phyloP scores from a whole-genome alignment of 805 yeast species.

The Wickerhamomyces xylosicus region DNA sequence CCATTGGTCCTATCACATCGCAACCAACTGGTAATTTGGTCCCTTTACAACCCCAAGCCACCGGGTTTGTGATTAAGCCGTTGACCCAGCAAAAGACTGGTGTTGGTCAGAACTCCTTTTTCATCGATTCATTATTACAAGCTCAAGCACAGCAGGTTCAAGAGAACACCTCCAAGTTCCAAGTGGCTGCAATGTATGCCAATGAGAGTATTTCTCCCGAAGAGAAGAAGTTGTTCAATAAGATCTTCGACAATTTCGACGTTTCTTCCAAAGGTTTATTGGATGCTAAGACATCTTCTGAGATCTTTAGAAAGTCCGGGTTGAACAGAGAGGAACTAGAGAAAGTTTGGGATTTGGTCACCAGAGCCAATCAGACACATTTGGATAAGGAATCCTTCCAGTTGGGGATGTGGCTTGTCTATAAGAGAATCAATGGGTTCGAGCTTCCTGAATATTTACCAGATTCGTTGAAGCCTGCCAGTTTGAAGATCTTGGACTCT shows the following conservation, averaged over 20 bases:
- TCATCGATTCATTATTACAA: constrained; percentile 47
- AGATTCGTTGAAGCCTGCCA: constrained; percentile 84
- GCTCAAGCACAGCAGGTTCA: constrained; percentile 29
- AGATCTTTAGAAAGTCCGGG: constrained; percentile 85
- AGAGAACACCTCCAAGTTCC: constrained; percentile 1
- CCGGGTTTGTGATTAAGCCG: constrained; percentile 35
- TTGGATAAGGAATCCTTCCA: constrained; percentile 89
- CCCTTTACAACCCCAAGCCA: constrained; percentile 40
- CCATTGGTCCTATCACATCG: constrained; percentile 21
- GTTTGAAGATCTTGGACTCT: constrained; percentile 63
- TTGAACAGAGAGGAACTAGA: constrained; percentile 81
- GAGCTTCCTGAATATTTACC: constrained; percentile 77
- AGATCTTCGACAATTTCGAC: constrained; percentile 87
- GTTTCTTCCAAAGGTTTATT: constrained; percentile 55
- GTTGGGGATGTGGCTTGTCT: constrained; percentile 94
- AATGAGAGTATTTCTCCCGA: constrained; percentile 58
- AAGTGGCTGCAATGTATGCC: constrained; percentile 7
- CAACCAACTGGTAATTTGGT: constrained; percentile 25
- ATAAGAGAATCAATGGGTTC: constrained; percentile 79
- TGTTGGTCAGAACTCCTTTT: constrained; percentile 30
- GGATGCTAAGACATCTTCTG: constrained; percentile 79
- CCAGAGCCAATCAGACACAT: constrained; percentile 75
- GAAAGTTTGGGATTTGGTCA: constrained; percentile 83
- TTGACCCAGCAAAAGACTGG: constrained; percentile 34
- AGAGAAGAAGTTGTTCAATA: constrained; percentile 79